Percentiles rank a stretch among this genome's conserved stretches.
phyloP scores from a whole-genome alignment of 768 basidiomycete genomes.

The Multifurca ochricompacta region DNA sequence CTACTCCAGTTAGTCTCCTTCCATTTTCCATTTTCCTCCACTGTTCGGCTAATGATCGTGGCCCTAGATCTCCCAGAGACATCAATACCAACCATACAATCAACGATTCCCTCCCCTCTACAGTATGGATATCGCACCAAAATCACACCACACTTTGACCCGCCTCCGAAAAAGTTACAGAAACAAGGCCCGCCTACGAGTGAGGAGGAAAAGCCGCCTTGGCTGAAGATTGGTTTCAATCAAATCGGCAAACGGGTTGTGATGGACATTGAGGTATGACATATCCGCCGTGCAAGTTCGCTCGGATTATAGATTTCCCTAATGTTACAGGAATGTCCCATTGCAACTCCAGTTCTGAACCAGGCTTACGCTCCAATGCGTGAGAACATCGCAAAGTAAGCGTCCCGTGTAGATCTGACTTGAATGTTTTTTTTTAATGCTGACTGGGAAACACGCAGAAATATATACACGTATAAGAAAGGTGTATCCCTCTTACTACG shows the following conservation, averaged over 20 bases:
- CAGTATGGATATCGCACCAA: slow-evolving; percentile 94
- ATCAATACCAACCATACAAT: slow-evolving; percentile 54
- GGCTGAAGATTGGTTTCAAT: slow-evolving; percentile 89
- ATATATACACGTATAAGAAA: slow-evolving; percentile 70
- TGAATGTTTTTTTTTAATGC: neutral
- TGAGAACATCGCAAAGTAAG: slow-evolving; percentile 60
- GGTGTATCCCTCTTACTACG: slow-evolving; percentile 88
- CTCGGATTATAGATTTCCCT: neutral
- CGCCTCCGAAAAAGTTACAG: slow-evolving; percentile 42
- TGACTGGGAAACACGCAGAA: slow-evolving; percentile 36
- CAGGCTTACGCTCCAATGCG: slow-evolving; percentile 53
- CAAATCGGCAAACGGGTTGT: slow-evolving; percentile 61
- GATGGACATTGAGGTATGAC: slow-evolving; percentile 82
- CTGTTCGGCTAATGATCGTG: neutral
- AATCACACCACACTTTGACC: slow-evolving; percentile 93
- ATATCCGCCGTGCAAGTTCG: neutral
- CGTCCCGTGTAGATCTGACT: neutral
- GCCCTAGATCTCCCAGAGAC: slow-evolving; percentile 47
- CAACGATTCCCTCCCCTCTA: slow-evolving; percentile 80
- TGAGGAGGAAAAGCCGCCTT: slow-evolving; percentile 41
- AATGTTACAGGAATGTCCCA: slow-evolving; percentile 76
- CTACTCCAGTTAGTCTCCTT: slow-evolving; percentile 46
- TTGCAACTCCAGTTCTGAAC: slow-evolving; percentile 78
- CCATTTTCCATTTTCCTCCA: neutral
- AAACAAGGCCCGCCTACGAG: slow-evolving; percentile 22